phyloP scores from a whole-genome alignment of 805 yeast species.

The Ogataea nakhonphanomensis region DNA sequence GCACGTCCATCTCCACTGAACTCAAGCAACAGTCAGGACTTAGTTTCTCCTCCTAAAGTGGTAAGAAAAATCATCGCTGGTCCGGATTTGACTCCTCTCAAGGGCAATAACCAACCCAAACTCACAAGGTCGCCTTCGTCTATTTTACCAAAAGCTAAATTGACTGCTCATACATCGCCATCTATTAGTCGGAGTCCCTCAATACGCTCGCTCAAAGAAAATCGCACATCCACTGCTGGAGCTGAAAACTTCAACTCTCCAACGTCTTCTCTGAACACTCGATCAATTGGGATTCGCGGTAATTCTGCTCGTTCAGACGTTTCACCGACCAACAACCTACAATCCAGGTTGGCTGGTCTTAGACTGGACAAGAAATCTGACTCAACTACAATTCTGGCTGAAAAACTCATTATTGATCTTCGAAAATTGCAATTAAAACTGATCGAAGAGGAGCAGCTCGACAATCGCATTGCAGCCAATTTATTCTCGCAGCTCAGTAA shows the following conservation, averaged over 20 bases:
- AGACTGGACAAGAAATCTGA: slow-evolving; percentile 9
- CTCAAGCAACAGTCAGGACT: slow-evolving; percentile 1
- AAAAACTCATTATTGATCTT: slow-evolving; percentile 6
- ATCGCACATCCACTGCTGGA: slow-evolving; percentile 12
- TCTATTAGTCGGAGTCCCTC: slow-evolving; percentile 7
- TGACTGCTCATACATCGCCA: slow-evolving; percentile 5
- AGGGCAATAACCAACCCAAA: slow-evolving; percentile 3
- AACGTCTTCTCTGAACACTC: slow-evolving; percentile 4
- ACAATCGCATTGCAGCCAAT: neutral
- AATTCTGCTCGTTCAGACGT: slow-evolving; percentile 8
- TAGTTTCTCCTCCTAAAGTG: slow-evolving; percentile 21
- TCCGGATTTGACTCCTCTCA: slow-evolving; percentile 15
- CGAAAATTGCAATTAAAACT: slow-evolving; percentile 12
- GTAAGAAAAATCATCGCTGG: slow-evolving; percentile 22
- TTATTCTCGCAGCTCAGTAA: slow-evolving; percentile 14
- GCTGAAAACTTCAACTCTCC: slow-evolving; percentile 10
- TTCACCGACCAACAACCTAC: slow-evolving; percentile 11
- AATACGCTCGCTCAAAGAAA: slow-evolving; percentile 4
- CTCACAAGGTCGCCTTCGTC: slow-evolving; percentile 10
- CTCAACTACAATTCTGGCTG: neutral
- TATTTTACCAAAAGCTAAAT: slow-evolving; percentile 4
- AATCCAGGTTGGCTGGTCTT: slow-evolving; percentile 14
- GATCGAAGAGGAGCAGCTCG: slow-evolving; percentile 4
- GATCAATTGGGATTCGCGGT: slow-evolving; percentile 14
- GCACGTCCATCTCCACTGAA: slow-evolving; percentile 14